These are phyloP conservation scores for Suillus americanus DNA, from an alignment of 768 basidiomycete species.

Conservation along the genomic window DNA sequence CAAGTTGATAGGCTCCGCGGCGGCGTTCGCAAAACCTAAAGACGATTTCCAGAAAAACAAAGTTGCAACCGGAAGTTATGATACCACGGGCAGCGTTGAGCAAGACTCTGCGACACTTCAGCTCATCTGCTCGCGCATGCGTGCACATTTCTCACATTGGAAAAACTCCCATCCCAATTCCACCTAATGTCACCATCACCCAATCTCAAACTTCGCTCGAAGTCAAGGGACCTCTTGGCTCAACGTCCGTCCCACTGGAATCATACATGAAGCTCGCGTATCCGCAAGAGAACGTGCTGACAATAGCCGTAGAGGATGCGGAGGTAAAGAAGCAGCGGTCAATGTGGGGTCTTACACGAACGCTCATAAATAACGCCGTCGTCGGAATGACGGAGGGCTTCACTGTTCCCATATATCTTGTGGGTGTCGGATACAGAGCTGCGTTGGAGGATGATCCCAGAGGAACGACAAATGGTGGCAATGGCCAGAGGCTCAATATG, in stretches of 20 bases:
- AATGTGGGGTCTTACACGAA: constrained; percentile 95
- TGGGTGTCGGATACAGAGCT: constrained; percentile 94
- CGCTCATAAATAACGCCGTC: constrained; percentile 87
- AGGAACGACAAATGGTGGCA: constrained; percentile 53
- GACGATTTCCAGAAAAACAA: neutral
- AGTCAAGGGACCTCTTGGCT: constrained; percentile 61
- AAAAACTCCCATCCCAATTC: constrained; percentile 58
- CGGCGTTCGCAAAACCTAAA: neutral
- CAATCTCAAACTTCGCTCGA: constrained; percentile 38
- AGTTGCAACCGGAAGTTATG: constrained; percentile 8
- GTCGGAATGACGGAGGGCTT: constrained; percentile 89
- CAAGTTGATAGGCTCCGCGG: neutral
- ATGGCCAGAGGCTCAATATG: constrained; percentile 75
- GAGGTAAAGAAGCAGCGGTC: constrained; percentile 75
- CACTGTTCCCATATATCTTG: constrained; percentile 78
- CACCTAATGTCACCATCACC: constrained; percentile 43
- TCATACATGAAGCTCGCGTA: constrained; percentile 43
- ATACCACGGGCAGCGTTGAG: constrained; percentile 16
- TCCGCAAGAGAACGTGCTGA: constrained; percentile 32
- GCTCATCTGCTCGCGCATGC: constrained; percentile 47
- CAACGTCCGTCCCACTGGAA: constrained; percentile 46
- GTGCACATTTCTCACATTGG: constrained; percentile 59
- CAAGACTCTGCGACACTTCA: constrained; percentile 41
- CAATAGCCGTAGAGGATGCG: constrained; percentile 54
- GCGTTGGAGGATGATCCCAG: constrained; percentile 80